Conservation (phyloP, 106 monocot genomes). For the Platanthera zijinensis region DNA sequence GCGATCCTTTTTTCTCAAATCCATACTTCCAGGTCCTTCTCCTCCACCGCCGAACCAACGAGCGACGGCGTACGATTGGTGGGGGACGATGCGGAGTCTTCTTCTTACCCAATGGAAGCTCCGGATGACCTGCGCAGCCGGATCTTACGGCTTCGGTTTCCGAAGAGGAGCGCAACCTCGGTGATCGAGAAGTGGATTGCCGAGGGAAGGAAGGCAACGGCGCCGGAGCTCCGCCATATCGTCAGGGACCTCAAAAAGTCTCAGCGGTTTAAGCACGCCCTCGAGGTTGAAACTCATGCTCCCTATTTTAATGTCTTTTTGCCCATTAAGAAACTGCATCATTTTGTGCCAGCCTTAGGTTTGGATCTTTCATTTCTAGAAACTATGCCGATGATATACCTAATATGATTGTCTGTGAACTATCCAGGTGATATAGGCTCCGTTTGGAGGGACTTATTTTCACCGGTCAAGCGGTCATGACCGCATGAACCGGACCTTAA, state of each 20-base stretch:
- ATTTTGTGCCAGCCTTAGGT: not conserved
- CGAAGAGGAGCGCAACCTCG: constrained; percentile 53
- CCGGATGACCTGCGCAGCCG: constrained; percentile 38
- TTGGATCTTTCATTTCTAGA: not conserved
- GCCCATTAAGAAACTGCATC: not conserved
- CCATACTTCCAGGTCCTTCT: constrained; percentile 8
- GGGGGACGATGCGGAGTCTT: not conserved
- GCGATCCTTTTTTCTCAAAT: not conserved
- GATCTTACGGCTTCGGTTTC: constrained; percentile 66
- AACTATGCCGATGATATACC: no score
- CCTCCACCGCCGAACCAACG: constrained; percentile 10
- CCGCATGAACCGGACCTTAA: no score
- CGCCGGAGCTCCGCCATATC: constrained; percentile 51
- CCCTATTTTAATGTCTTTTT: not conserved
- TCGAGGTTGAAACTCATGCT: constrained; percentile 43
- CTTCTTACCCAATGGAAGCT: not conserved
- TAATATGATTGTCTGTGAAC: no score
- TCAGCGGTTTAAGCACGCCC: constrained; percentile 82
- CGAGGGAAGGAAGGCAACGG: constrained; percentile 42
- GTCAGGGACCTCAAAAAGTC: constrained; percentile 36
- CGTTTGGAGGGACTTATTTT: no score
- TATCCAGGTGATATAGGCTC: no score
- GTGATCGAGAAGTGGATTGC: constrained; percentile 59
- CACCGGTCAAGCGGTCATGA: no score
- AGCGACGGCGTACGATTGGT: not conserved